Base-by-base conservation (phyloP, 2,329 filamentous ascomycete species). In the Lachnellula hyalina region DNA sequence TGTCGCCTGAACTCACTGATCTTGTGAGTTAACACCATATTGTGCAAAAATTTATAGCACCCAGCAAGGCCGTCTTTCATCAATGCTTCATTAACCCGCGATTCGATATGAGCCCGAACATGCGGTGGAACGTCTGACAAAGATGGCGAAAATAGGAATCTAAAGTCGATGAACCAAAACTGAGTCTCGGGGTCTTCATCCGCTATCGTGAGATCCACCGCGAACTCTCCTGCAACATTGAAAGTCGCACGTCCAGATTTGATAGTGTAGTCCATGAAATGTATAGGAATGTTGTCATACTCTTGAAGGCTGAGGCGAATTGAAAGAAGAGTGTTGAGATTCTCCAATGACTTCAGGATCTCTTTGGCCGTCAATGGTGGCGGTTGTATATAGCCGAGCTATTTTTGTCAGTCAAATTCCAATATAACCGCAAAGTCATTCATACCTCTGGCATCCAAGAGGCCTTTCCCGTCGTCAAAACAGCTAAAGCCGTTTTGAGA, bases 161-260 rank as follows among this genome's bases (percentile, higher is more conserved):
- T 84, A 65, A 97, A 85, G 70, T 97, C 92, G 58, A 97, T 89
- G 68, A 97, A 96, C 78, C 88, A 96, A 68, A 96, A 95, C 65
- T 95, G 92, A 52, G 88, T 87, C 34, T 84, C 77, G 17, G 85
- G 82, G 61, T 94, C 87, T 67, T 97, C 92, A 63, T 92, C 87
- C 17, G 89, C 90, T 59, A 97, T 88, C 1, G 91, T 92, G 50
- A 99, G 80, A 68, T 97, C 94, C 19, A 97, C 83, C 70, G 97
- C 93, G 65, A 96, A 96, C 70, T 97, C 93, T 51, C 83, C 82
- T 2, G 82, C 75, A 1, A 97, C 88, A 47, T 77, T 81, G 70
- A 99, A 99, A 0, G 91, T 97, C 6, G 89, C 93, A 48, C 93
- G 84, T n/a, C 95, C 94, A 50, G 90, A 88, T 51, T 81, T 80